These are phyloP conservation scores for Monosporascus sp. DNA, from an alignment of 2,329 filamentous ascomycete genomes.

Conservation along the genomic window DNA sequence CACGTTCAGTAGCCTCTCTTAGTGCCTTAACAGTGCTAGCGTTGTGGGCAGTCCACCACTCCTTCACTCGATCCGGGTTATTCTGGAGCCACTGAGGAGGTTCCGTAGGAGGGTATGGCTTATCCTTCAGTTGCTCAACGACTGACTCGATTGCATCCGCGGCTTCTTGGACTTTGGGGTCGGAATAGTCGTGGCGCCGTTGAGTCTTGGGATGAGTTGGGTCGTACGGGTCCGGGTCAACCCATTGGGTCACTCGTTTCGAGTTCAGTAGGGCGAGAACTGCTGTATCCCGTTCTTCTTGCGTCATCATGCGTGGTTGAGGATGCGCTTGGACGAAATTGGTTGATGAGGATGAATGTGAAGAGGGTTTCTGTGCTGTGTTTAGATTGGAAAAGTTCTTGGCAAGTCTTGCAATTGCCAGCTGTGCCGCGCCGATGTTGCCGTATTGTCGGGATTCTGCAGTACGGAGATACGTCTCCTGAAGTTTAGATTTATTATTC, in stretches of 20 bases:
- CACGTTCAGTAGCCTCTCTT: conserved; percentile 32
- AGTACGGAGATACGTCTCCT: conserved; percentile 47
- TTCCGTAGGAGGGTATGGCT: conserved; percentile 44
- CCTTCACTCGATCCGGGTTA: conserved; percentile 40
- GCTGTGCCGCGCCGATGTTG: conserved; percentile 34
- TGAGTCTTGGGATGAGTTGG: conserved; percentile 25
- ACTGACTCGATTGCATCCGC: conserved; percentile 38
- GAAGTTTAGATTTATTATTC: conserved; percentile 32
- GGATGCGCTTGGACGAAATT: conserved; percentile 20
- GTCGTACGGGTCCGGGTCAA: conserved; percentile 34
- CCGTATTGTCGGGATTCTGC: conserved; percentile 41
- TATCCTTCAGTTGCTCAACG: conserved; percentile 36
- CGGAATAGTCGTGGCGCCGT: conserved; percentile 34
- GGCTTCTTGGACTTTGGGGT: conserved; percentile 38
- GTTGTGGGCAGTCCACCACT: conserved; percentile 49
- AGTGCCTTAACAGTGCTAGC: conserved; percentile 34
- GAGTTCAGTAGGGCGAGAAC: conserved; percentile 40
- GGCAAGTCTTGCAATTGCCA: conserved; percentile 39
- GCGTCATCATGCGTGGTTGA: conserved; percentile 26
- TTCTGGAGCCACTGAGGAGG: conserved; percentile 49
- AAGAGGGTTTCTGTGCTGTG: conserved; percentile 10
- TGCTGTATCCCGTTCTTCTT: conserved; percentile 31
- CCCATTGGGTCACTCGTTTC: conserved; percentile 38
- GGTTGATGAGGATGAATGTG: background rate
- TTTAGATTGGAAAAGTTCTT: conserved; percentile 11